Percentiles rank a stretch among this genome's conserved stretches.
Evolutionary conservation across 108 stramenopile species (phyloP).

Genomic region (Cafeteria roenbergensis): DNA sequence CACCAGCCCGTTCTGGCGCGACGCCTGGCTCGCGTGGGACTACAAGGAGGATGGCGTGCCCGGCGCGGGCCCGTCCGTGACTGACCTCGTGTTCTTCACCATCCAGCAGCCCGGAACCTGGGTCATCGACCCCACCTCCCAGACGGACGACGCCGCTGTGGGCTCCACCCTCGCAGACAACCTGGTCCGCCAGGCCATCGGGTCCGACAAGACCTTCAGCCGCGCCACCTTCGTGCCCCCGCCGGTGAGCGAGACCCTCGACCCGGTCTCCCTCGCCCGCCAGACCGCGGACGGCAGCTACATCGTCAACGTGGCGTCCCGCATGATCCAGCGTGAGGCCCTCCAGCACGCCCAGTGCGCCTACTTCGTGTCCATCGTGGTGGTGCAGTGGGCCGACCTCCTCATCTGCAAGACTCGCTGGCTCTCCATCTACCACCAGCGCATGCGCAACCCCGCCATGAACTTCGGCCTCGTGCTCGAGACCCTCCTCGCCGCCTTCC

Average conservation of each 20-base stretch:
- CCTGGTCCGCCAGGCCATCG: background rate
- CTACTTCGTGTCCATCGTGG: slow-evolving; percentile 32
- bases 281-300: background rate
- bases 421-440: slow-evolving; percentile 31
- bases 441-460: slow-evolving; percentile 33
- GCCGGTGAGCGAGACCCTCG: background rate
- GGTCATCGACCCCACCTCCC: background rate
- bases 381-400: slow-evolving; percentile 38
- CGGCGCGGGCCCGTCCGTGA: slow-evolving; percentile 7
- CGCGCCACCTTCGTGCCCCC: background rate
- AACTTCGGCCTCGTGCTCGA: slow-evolving; percentile 41
- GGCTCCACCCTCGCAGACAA: background rate
- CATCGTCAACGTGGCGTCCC: slow-evolving; percentile 31
- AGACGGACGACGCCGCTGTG: background rate
- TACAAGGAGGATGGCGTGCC: slow-evolving; percentile 7
- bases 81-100: slow-evolving; percentile 16
- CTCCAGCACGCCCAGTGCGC: slow-evolving; percentile 30
- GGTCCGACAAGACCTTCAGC: background rate
- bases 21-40: slow-evolving; percentile 32
- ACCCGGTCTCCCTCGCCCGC: background rate
- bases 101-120: slow-evolving; percentile 20
- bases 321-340: slow-evolving; percentile 22
- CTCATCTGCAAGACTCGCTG: slow-evolving; percentile 38
- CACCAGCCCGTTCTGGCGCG: slow-evolving; percentile 33
- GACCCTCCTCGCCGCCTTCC: slow-evolving; percentile 29